These are phyloP conservation scores for Heliosperma pusillum DNA, from an alignment of 148 eudicot genomes.

Conservation along the genomic window DNA sequence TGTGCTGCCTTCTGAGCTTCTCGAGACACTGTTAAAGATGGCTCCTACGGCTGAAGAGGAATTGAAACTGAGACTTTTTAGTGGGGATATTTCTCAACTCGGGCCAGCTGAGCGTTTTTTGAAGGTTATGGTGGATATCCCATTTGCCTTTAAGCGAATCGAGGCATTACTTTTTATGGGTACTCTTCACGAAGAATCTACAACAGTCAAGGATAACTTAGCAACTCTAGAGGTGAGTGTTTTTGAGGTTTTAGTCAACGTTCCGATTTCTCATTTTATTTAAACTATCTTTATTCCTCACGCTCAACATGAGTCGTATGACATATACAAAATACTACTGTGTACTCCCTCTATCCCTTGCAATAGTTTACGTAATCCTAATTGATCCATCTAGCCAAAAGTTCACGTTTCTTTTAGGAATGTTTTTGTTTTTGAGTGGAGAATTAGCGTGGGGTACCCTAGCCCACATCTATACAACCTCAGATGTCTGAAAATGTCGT, in stretches of 20 bases:
- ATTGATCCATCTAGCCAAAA: too few relatives aligned
- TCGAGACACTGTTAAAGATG: conserved; percentile 73
- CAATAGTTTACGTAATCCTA: too few relatives aligned
- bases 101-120: conserved; percentile 83
- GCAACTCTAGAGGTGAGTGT: conserved; percentile 52
- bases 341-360: too few relatives aligned
- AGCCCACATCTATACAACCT: neutral
- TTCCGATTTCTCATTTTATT: conserved; percentile 4
- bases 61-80: conserved; percentile 56
- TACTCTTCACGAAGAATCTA: conserved; percentile 60
- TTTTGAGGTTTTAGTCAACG: neutral
- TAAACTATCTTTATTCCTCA: neutral
- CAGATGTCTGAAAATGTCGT: neutral
- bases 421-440: too few relatives aligned
- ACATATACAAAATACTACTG: too few relatives aligned
- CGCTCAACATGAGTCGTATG: neutral
- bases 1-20: conserved; percentile 75
- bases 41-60: conserved; percentile 76
- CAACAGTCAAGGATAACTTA: conserved; percentile 49
- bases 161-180: conserved; percentile 65
- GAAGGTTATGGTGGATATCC: conserved; percentile 63
- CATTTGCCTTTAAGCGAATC: conserved; percentile 63
- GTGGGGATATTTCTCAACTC: conserved; percentile 57
- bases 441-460: neutral
- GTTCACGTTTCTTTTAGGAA: too few relatives aligned